Evolutionary conservation across 495 filamentous ascomycete genomes (phyloP).

Genomic region (Aspergillus incahuasiensis): DNA sequence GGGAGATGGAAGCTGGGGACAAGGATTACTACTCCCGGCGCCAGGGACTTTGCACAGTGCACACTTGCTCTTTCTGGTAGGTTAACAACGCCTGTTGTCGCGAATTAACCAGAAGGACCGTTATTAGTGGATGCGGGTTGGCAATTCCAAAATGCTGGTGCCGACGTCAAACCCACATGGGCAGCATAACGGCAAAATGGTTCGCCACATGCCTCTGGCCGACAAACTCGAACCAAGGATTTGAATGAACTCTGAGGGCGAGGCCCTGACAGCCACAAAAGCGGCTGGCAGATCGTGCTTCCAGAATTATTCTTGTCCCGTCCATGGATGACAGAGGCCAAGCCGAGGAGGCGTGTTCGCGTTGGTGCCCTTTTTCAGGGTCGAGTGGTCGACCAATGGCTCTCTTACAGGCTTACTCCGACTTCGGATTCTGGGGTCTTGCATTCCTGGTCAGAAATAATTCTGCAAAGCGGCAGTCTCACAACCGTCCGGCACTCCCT

Average conservation of each 20-base stretch:
- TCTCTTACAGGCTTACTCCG: background rate
- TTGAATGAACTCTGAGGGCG: background rate
- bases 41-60: background rate
- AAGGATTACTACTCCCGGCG: background rate
- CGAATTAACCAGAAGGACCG: background rate
- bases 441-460: constrained; percentile 7
- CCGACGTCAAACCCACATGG: constrained; percentile 29
- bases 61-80: background rate
- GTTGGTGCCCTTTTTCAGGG: background rate
- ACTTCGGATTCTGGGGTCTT: background rate
- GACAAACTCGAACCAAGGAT: background rate
- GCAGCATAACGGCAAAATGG: background rate
- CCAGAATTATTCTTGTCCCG: background rate
- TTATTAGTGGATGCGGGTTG: background rate
- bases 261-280: background rate
- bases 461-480: too few relatives aligned
- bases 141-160: constrained; percentile 6
- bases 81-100: background rate
- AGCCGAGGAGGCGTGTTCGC: background rate
- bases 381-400: background rate
- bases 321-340: constrained; percentile 3
- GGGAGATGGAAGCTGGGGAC: too few relatives aligned
- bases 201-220: constrained; percentile 3
- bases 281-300: background rate
- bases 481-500: too few relatives aligned